A percentile compares a stretch with the other conserved stretches of the same genome.
phyloP scores from a whole-genome alignment of 23 red algal species.

The Agarophyton chilense region DNA sequence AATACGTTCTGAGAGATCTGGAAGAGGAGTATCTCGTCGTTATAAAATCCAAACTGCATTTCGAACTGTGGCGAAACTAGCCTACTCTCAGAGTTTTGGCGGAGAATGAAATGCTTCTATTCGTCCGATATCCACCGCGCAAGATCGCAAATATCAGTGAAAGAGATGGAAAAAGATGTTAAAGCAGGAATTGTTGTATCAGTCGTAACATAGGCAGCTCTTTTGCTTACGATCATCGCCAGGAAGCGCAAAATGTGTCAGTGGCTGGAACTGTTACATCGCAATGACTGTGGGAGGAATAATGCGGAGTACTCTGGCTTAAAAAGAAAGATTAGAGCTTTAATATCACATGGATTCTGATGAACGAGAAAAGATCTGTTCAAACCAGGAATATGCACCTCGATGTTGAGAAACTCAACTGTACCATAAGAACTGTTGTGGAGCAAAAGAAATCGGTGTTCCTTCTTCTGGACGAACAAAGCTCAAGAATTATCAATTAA shows the following conservation, averaged over 20 bases:
- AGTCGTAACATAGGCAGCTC: neutral
- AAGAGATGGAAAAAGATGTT: slow-evolving; percentile 9
- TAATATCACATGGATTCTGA: neutral
- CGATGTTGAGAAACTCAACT: neutral
- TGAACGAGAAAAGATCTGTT: neutral
- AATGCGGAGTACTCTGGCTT: neutral
- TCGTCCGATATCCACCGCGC: neutral
- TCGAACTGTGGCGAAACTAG: slow-evolving; percentile 25
- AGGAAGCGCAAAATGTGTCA: neutral
- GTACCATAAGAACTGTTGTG: neutral
- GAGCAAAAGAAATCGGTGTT: neutral
- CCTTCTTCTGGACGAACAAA: slow-evolving; percentile 11
- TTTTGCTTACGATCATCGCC: neutral
- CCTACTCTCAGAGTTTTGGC: neutral
- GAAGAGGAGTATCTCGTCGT: neutral
- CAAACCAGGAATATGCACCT: neutral
- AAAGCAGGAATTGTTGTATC: slow-evolving; percentile 7
- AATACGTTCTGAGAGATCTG: neutral
- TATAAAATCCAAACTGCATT: neutral
- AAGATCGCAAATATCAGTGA: neutral
- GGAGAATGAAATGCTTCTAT: neutral
- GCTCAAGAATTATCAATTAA: neutral
- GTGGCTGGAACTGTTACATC: neutral
- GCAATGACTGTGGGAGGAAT: neutral
- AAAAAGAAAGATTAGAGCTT: neutral